A percentile compares a stretch with the other conserved stretches of the same genome.
Conservation (phyloP, 225 moss, liverwort and hornwort genomes). For the Climacium dendroides region DNA sequence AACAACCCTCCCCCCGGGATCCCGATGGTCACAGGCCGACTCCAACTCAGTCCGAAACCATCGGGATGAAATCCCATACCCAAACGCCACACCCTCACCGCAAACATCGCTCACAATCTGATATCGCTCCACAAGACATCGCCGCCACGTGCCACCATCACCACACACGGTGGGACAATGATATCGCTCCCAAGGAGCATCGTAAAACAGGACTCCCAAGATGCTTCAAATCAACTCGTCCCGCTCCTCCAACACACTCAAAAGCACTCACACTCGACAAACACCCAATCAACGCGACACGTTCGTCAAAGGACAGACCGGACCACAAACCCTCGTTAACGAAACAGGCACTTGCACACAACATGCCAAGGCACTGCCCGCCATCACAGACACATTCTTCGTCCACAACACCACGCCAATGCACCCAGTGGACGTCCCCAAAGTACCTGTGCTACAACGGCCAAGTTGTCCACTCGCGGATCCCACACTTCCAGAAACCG, state of each 20-base stretch:
- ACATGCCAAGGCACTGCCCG: background rate
- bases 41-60: background rate
- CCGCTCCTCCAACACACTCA: background rate
- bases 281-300: background rate
- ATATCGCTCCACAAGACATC: background rate
- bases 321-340: background rate
- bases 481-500: conserved; percentile 90
- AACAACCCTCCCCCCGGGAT: background rate
- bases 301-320: no score
- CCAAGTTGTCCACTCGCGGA: conserved; percentile 65
- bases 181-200: background rate
- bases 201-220: background rate
- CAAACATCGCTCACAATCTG: background rate
- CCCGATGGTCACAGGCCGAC: background rate
- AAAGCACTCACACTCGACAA: background rate
- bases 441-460: conserved; percentile 68
- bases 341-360: background rate
- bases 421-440: background rate
- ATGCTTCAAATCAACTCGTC: background rate
- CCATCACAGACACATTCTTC: background rate
- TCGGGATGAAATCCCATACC: background rate
- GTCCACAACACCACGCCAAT: background rate
- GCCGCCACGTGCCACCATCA: background rate
- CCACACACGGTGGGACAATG: background rate
- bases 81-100: background rate